These are phyloP conservation scores for Eragrostis tef DNA, from an alignment of 202 grass and related monocot species.

Conservation along the genomic window DNA sequence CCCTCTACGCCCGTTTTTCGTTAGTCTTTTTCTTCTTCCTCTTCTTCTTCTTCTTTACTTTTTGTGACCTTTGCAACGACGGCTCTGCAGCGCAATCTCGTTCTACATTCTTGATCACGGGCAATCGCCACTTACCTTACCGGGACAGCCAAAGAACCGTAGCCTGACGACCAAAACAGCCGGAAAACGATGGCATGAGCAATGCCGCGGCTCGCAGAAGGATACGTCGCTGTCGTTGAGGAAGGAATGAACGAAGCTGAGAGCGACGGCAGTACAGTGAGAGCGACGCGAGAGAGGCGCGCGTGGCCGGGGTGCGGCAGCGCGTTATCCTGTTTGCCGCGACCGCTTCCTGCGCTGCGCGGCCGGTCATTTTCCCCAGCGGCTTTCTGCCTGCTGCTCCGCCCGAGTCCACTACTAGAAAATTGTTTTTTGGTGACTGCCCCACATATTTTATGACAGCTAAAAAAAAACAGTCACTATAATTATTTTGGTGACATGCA, in stretches of 20 bases:
- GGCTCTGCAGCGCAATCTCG: background rate
- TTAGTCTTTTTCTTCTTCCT: too few species aligned
- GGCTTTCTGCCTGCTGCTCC: background rate
- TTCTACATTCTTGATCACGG: background rate
- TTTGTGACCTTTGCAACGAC: background rate
- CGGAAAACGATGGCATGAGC: background rate
- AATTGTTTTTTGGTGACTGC: too few species aligned
- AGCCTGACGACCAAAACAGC: background rate
- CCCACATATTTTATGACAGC: too few species aligned
- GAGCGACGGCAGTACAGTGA: background rate
- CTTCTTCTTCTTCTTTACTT: background rate
- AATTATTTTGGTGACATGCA: too few species aligned
- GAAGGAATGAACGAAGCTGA: background rate
- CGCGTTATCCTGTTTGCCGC: background rate
- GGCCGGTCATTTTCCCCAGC: background rate
- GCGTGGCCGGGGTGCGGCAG: background rate
- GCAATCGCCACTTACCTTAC: background rate
- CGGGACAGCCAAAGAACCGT: too few species aligned
- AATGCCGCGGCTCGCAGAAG: background rate
- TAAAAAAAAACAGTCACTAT: too few species aligned
- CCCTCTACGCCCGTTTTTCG: too few species aligned
- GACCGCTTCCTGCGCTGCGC: background rate
- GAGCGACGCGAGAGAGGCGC: background rate
- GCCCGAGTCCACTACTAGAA: too few species aligned
- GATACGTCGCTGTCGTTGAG: background rate